phyloP scores from a whole-genome alignment of 306 rosid species.

The Quercus mongolica region DNA sequence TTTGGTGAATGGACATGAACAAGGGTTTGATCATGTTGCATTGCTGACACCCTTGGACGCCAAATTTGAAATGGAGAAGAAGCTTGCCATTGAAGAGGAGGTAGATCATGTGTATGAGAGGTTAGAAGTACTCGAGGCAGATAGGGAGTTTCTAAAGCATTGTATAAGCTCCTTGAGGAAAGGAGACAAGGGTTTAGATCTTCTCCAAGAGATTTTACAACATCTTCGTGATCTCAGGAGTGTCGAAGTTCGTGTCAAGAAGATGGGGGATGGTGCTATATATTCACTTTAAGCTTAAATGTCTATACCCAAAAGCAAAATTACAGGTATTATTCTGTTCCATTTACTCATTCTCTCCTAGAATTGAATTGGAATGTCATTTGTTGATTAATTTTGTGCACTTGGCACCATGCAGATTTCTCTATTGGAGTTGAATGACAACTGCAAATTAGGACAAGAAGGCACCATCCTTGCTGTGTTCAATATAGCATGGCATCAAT shows the following conservation, averaged over 20 bases:
- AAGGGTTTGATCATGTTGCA: conserved; percentile 30
- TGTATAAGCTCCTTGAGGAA: conserved; percentile 84
- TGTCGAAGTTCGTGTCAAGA: conserved; percentile 64
- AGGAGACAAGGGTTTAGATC: conserved; percentile 81
- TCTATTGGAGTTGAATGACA: conserved; percentile 27
- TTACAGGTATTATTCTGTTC: conserved; percentile 34
- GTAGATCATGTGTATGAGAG: conserved; percentile 81
- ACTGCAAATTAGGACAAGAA: conserved; percentile 31
- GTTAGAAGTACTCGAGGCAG: conserved; percentile 83
- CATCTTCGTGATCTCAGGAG: conserved; percentile 93
- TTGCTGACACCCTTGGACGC: conserved; percentile 29
- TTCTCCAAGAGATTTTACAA: conserved; percentile 88
- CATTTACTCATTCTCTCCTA: neutral
- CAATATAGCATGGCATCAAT: conserved; percentile 19
- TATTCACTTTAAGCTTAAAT: conserved; percentile 24
- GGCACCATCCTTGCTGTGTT: conserved; percentile 19
- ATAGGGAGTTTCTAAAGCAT: conserved; percentile 90
- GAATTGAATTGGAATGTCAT: neutral
- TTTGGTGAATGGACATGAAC: conserved; percentile 49
- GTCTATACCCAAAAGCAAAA: conserved; percentile 6
- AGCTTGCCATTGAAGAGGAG: conserved; percentile 54
- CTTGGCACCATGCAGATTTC: conserved; percentile 34
- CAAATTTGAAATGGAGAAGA: conserved; percentile 41
- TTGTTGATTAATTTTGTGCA: conserved; percentile 1
- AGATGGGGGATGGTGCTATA: conserved; percentile 42